Evolutionary conservation across 2,329 filamentous ascomycete genomes (phyloP), one percentile per base, ranked within the genome.

Genomic region (Penicillium sp.): DNA sequence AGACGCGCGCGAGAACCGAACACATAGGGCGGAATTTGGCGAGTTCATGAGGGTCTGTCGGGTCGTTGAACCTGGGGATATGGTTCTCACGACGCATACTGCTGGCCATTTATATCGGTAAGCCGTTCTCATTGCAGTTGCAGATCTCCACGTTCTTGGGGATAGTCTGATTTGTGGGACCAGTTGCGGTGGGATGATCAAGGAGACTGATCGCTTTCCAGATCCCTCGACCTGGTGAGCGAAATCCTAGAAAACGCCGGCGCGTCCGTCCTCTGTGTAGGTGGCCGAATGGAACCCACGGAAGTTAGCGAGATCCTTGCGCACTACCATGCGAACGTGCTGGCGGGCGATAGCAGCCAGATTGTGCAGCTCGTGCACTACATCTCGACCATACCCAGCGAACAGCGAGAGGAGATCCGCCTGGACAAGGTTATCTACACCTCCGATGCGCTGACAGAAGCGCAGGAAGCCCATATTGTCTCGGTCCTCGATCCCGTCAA

Each of bases 341-440:
- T 83, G 2, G 65, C 74, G 0, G 79, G 79, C 0, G 79, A 82
- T 19, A 70, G 70, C 0, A 76, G 75, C 30, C 79, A 81, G 52
- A 58, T 82, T 1, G 60, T 81, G 0, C 71, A 77, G 1, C 47
- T 81, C 2, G 70, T 76, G 0, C 70, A 78, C 13, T 62, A 77
- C 52, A 73, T 82, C 3, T 73, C 77, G 2, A 70, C 67, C 0
- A 63, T 81, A 0, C 45, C 70, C 0, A 61, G 63, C 5, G 65
- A 68, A 1, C 38, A 67, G 0, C 58, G 60, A 5, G 13, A 49
- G 1, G 7, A 15, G 0, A 67, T 82, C 44, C 70, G 64, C 1
- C 46, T 83, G 0, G 58, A 72, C 13, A 83, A 82, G 63, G 69
- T 82, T 0, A 72, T 83, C 3, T 83, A 83, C 59, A 82, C 81